These are phyloP conservation scores for Chrysosporium keratinophilum DNA, from an alignment of 2,329 filamentous ascomycete species.

Conservation along the genomic window DNA sequence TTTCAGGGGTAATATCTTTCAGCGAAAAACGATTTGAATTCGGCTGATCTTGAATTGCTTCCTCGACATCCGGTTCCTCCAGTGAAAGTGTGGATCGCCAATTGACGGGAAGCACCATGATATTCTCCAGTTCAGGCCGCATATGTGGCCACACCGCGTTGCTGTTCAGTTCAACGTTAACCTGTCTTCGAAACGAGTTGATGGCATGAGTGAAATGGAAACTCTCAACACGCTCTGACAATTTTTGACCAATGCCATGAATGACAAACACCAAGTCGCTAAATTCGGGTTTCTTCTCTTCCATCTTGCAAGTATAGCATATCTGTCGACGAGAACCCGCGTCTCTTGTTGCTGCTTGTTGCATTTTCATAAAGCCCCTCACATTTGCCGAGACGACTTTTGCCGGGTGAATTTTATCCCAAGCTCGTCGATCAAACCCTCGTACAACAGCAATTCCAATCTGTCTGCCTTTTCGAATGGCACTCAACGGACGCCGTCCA, in stretches of 20 bases:
- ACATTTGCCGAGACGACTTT: slow-evolving; percentile 35
- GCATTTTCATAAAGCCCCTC: slow-evolving; percentile 34
- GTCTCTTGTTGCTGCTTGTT: slow-evolving; percentile 25
- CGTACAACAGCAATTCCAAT: slow-evolving; percentile 82
- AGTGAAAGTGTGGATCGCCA: slow-evolving; percentile 85
- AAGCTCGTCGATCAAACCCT: slow-evolving; percentile 69
- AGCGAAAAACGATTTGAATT: slow-evolving; percentile 55
- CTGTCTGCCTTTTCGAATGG: slow-evolving; percentile 70
- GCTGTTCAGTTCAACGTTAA: slow-evolving; percentile 72
- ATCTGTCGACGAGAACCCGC: slow-evolving; percentile 24
- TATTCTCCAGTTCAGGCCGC: slow-evolving; percentile 66
- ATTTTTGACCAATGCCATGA: slow-evolving; percentile 92
- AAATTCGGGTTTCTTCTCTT: slow-evolving; percentile 57
- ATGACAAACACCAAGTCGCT: slow-evolving; percentile 84
- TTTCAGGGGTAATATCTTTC: slow-evolving; percentile 83
- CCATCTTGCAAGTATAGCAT: slow-evolving; percentile 49
- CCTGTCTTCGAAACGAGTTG: slow-evolving; percentile 73
- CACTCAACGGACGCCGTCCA: slow-evolving; percentile 66
- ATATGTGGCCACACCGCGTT: slow-evolving; percentile 65
- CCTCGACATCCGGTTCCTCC: slow-evolving; percentile 61
- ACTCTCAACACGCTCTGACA: slow-evolving; percentile 87
- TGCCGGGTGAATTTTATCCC: slow-evolving; percentile 61
- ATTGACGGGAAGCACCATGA: slow-evolving; percentile 91
- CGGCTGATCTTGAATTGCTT: slow-evolving; percentile 42
- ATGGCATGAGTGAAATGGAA: slow-evolving; percentile 97